Percentiles rank a stretch among this genome's conserved stretches.
phyloP scores from a whole-genome alignment of 805 yeast species.

The Saccharomycopsis vini region DNA sequence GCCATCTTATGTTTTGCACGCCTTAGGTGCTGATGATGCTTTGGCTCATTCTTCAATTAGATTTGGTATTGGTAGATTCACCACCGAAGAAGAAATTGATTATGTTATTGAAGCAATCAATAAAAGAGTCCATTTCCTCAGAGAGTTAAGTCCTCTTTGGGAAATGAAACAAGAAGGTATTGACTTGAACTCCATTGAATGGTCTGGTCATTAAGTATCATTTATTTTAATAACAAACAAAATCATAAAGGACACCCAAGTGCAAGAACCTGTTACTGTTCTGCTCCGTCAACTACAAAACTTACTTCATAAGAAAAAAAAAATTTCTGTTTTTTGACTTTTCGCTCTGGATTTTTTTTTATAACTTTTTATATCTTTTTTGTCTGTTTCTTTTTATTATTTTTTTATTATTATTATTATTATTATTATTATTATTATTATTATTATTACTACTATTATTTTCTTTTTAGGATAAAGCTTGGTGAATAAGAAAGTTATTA shows the following conservation, averaged over 20 bases:
- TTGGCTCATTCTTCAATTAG: conserved; percentile 97
- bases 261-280: no score
- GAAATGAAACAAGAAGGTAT: conserved; percentile 99
- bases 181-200: conserved; percentile 85
- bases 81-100: conserved; percentile 93
- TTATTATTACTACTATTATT: no score
- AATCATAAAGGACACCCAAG: no score
- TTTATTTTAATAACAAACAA: no score
- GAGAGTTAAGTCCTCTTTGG: conserved; percentile 94
- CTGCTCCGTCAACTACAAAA: neutral
- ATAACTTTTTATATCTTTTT: no score
- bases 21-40: conserved; percentile 96
- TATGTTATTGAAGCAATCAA: conserved; percentile 83
- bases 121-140: conserved; percentile 81
- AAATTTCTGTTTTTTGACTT: neutral
- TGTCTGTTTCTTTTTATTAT: no score
- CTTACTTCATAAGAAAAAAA: neutral
- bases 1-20: conserved; percentile 94
- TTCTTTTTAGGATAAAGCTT: no score
- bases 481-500: no score
- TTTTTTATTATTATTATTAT: no score
- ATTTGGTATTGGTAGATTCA: conserved; percentile 94
- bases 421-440: no score
- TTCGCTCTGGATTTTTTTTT: no score
- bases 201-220: conserved; percentile 89